Conservation (phyloP, 306 rosid species). For the Lathyrus oleraceus region DNA sequence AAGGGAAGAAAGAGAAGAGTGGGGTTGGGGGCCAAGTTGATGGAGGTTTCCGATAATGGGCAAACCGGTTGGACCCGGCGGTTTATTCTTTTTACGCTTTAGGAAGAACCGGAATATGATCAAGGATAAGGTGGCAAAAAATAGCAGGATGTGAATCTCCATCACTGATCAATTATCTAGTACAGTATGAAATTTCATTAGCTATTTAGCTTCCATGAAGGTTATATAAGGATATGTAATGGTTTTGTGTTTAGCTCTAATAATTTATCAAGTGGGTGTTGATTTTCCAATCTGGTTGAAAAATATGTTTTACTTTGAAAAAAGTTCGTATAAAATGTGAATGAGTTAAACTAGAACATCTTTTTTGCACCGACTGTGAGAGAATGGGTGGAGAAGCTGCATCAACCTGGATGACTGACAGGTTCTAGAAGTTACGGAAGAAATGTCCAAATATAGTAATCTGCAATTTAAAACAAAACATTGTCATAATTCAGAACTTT, state of each 20-base stretch:
- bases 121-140: slow-evolving; percentile 19
- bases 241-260: not conserved
- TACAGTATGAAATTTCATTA: not conserved
- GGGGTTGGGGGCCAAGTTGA: slow-evolving; percentile 52
- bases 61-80: slow-evolving; percentile 58
- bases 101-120: slow-evolving; percentile 12
- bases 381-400: not conserved
- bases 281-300: not conserved
- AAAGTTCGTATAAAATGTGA: no score
- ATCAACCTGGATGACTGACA: not conserved
- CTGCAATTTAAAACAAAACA: not conserved
- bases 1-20: slow-evolving; percentile 42
- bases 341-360: no score
- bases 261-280: no score
- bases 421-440: not conserved
- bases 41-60: slow-evolving; percentile 62
- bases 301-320: no score
- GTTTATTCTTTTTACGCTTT: slow-evolving; percentile 1
- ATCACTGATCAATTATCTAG: not conserved
- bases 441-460: not conserved
- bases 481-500: not conserved
- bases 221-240: not conserved
- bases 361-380: not conserved
- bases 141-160: slow-evolving; percentile 42
- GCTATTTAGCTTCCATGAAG: no score